Conservation (phyloP, 1,139 yeast species). For the Pneumocystis sp. region DNA sequence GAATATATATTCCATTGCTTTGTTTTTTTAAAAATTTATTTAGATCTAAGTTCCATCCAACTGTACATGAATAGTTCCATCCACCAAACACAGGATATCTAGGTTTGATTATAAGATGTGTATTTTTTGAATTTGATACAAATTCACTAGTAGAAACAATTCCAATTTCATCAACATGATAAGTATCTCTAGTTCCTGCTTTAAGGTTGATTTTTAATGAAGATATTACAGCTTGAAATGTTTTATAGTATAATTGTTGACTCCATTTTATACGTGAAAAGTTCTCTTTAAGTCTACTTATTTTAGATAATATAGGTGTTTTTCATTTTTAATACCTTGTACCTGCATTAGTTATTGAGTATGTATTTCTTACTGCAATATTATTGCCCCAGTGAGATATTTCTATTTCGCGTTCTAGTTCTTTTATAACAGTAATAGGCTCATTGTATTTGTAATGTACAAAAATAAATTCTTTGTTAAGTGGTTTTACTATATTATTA, state of each 20-base stretch:
- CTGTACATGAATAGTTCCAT: conserved; percentile 89
- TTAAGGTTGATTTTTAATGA: conserved; percentile 39
- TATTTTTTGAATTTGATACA: conserved; percentile 26
- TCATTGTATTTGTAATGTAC: conserved; percentile 50
- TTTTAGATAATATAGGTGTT: conserved; percentile 37
- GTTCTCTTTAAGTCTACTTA: conserved; percentile 30
- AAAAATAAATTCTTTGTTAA: conserved; percentile 33
- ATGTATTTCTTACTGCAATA: conserved; percentile 63
- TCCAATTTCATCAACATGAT: conserved; percentile 80
- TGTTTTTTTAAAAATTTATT: conserved; percentile 36
- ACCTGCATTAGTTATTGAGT: conserved; percentile 63
- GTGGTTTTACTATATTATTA: conserved; percentile 32
- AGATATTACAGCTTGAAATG: conserved; percentile 27
- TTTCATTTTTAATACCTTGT: conserved; percentile 29
- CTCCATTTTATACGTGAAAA: conserved; percentile 26
- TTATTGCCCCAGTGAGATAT: conserved; percentile 58
- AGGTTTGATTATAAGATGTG: conserved; percentile 49
- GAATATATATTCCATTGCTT: conserved; percentile 36
- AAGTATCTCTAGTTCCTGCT: conserved; percentile 43
- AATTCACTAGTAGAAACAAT: conserved; percentile 72
- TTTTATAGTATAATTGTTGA: conserved; percentile 18
- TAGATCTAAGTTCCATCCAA: conserved; percentile 71
- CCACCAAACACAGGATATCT: conserved; percentile 90
- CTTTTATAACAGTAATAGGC: conserved; percentile 49
- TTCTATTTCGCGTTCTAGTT: conserved; percentile 67